Conservation (phyloP, 2,329 filamentous ascomycete genomes). For the Colletotrichum cereale region DNA sequence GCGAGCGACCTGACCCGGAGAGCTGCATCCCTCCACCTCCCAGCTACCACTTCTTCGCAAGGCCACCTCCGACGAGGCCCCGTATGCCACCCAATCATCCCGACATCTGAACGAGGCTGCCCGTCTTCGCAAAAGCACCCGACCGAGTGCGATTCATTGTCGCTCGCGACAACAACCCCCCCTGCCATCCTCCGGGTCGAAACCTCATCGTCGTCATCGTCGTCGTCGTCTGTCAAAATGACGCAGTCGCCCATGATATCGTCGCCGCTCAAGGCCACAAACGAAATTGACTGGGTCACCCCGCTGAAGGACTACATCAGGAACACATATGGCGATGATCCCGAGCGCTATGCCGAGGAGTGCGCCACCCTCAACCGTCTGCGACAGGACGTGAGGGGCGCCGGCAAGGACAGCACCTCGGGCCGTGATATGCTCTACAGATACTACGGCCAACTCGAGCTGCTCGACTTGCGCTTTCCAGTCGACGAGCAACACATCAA, state of each 20-base stretch:
- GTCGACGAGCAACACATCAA: constrained; percentile 99
- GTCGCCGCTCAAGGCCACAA: constrained; percentile 91
- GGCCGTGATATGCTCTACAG: constrained; percentile 94
- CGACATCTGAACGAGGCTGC: constrained; percentile 36
- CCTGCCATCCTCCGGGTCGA: constrained; percentile 24
- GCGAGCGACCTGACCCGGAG: constrained; percentile 24
- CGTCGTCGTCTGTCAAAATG: constrained; percentile 60
- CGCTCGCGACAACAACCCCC: constrained; percentile 4
- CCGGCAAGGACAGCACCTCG: constrained; percentile 94
- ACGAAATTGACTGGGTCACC: constrained; percentile 97
- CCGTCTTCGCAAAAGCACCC: constrained; percentile 12
- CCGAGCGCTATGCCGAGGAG: constrained; percentile 95
- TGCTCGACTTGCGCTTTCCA: constrained; percentile 93
- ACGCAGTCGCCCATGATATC: constrained; percentile 95
- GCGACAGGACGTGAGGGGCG: constrained; percentile 97
- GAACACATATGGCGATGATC: constrained; percentile 94
- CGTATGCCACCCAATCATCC: constrained; percentile 36
- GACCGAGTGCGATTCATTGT: constrained; percentile 26
- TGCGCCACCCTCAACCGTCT: constrained; percentile 93
- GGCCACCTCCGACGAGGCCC: constrained; percentile 35
- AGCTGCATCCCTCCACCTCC: constrained; percentile 35
- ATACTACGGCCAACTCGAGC: constrained; percentile 97
- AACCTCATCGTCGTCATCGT: constrained; percentile 11
- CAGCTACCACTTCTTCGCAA: constrained; percentile 26
- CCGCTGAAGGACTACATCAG: constrained; percentile 95